A percentile compares a stretch with the other conserved stretches of the same genome.
Conservation (phyloP, 108 stramenopile species). For the Parietichytrium sp. region DNA sequence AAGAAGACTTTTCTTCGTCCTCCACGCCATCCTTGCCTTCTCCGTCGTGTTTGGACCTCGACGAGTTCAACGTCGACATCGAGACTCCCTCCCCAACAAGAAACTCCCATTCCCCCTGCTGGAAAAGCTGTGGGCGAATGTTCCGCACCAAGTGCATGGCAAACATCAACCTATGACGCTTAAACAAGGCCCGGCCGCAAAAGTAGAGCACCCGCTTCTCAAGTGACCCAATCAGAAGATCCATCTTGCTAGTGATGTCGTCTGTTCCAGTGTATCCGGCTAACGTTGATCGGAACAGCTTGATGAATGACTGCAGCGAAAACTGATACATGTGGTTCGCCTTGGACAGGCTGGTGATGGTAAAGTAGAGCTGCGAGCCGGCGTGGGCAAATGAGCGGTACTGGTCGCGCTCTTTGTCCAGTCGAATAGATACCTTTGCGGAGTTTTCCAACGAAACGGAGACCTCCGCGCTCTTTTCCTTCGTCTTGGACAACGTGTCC, state of each 20-base stretch:
- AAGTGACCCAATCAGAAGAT: constrained; percentile 48
- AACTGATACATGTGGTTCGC: constrained; percentile 68
- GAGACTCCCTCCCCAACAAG: constrained; percentile 55
- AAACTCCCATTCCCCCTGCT: constrained; percentile 62
- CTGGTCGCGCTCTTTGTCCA: constrained; percentile 61
- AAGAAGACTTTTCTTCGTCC: background rate
- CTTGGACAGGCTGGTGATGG: constrained; percentile 44
- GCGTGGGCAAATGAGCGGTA: constrained; percentile 58
- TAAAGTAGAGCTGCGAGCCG: constrained; percentile 62
- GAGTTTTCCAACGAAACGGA: constrained; percentile 49
- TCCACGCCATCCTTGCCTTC: background rate
- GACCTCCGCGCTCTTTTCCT: constrained; percentile 59
- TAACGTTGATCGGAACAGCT: constrained; percentile 53
- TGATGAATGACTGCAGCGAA: constrained; percentile 56
- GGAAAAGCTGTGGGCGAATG: constrained; percentile 54
- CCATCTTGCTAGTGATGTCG: constrained; percentile 49
- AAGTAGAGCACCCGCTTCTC: constrained; percentile 53
- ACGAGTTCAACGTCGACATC: background rate
- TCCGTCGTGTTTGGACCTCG: too few species aligned
- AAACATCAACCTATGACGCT: constrained; percentile 62
- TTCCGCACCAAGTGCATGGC: constrained; percentile 66
- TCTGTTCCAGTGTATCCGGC: background rate
- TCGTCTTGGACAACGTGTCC: constrained; percentile 59
- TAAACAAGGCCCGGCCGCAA: constrained; percentile 60
- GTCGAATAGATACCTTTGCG: constrained; percentile 55